A percentile compares a stretch with the other conserved stretches of the same genome.
Conservation (phyloP, 768 basidiomycete species). For the Pisolithus tinctorius region DNA sequence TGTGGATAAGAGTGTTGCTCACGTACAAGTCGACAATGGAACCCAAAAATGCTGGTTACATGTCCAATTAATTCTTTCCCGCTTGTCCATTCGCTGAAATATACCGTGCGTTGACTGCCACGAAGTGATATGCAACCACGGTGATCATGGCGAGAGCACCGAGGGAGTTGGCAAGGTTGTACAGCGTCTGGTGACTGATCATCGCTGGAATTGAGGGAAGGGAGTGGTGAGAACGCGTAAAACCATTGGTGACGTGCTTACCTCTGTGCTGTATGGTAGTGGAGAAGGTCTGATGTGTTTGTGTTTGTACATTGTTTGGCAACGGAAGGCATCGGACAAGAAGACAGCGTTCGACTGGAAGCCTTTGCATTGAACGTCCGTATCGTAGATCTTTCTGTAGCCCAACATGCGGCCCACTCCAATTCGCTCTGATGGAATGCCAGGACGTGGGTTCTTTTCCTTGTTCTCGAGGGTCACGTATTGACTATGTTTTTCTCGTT, state of each 20-base stretch:
- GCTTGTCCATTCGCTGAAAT: slow-evolving; percentile 25
- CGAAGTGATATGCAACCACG: slow-evolving; percentile 84
- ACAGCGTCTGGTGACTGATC: slow-evolving; percentile 79
- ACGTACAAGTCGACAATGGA: neutral
- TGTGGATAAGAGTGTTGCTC: neutral
- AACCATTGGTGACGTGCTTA: neutral
- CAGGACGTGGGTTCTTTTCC: slow-evolving; percentile 54
- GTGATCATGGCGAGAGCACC: slow-evolving; percentile 83
- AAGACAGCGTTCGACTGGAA: neutral
- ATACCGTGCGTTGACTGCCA: slow-evolving; percentile 73
- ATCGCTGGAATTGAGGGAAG: slow-evolving; percentile 31
- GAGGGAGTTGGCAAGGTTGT: slow-evolving; percentile 74
- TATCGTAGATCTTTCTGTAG: slow-evolving; percentile 3
- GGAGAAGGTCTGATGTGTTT: slow-evolving; percentile 2
- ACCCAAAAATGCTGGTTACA: neutral
- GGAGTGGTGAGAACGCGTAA: neutral
- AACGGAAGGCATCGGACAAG: slow-evolving; percentile 24
- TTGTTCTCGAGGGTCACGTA: neutral
- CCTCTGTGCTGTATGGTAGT: slow-evolving; percentile 10
- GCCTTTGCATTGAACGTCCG: no score
- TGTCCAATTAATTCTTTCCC: slow-evolving; percentile 6
- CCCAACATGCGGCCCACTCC: slow-evolving; percentile 45
- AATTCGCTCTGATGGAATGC: slow-evolving; percentile 67
- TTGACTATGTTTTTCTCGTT: slow-evolving; percentile 5
- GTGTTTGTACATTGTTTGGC: slow-evolving; percentile 31